Evolutionary conservation across 169 alveolate genomes (phyloP).

Genomic region (Babesia ovis): DNA sequence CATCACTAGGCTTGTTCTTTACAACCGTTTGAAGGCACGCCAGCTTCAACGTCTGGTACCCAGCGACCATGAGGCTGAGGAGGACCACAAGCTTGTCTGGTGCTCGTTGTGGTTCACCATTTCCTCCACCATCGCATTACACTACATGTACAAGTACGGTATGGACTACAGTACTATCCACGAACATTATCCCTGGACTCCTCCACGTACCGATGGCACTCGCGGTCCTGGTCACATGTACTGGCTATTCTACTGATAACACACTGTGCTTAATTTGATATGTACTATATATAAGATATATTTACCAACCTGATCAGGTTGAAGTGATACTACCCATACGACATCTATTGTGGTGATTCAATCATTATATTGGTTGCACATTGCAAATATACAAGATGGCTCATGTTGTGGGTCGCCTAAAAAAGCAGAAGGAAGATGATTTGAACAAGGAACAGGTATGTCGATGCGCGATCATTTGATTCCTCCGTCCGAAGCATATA

Average conservation of each 20-base stretch:
- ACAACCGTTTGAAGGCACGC: conserved; percentile 83
- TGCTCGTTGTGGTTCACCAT: conserved; percentile 78
- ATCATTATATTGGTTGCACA: background rate
- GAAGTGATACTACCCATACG: too few relatives aligned
- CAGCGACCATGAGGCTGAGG: conserved; percentile 71
- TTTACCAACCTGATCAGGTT: too few relatives aligned
- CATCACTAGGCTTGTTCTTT: conserved; percentile 77
- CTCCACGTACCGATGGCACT: conserved; percentile 79
- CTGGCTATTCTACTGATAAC: conserved; percentile 70
- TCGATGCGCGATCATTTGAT: background rate
- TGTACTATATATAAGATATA: background rate
- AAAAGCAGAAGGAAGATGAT: conserved; percentile 62
- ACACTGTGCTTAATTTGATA: too few relatives aligned
- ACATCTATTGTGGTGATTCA: too few relatives aligned
- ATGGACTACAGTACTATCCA: conserved; percentile 72
- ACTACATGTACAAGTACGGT: conserved; percentile 65
- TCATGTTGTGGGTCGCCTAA: conserved; percentile 20
- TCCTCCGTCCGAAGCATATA: background rate
- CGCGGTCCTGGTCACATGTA: conserved; percentile 79
- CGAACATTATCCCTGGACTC: conserved; percentile 84
- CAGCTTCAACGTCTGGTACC: conserved; percentile 85
- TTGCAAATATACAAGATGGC: conserved; percentile 4
- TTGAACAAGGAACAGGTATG: conserved; percentile 41
- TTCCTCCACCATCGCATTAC: conserved; percentile 69
- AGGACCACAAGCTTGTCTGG: conserved; percentile 73